Evolutionary conservation across 371 early-diverging fungal genomes (phyloP), one percentile per base, ranked within the genome.

Genomic region (Mortierella sp.): DNA sequence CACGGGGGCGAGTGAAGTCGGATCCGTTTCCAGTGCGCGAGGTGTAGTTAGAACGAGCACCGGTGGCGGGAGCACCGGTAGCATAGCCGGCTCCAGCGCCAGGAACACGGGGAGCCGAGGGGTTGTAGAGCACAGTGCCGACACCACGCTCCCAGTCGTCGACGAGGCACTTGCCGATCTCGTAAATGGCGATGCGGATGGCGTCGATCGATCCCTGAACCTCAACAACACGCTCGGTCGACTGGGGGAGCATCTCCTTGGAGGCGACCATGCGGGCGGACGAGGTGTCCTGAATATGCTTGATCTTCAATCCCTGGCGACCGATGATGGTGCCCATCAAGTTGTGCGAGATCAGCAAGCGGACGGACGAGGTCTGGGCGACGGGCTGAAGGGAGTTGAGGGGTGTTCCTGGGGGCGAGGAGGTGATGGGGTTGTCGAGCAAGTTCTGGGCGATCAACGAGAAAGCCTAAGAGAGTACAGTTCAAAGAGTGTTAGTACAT

Each of bases 311-410:
- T 31, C 95, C 95, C 79, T 91, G 92, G 49, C 92, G 90, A 50
- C 94, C 95, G 79, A 95, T 95, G 55, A 95, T 87, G 17, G 93
- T 90, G 30, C 95, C 95, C 92, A 94, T 93, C 53, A 93, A 79
- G 69, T 90, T 90, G 75, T 94, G 93, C 37, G 94, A 89, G 64
- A 95, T 89, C 67, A 95, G 82, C 39, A 95, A 78, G 50, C 94
- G 93, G 54, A 95, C 79, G 17, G 88, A 79, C 9, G 86, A 69
- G 41, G 66, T 66, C 56, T 83, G 79, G 15, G 47, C 62, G 49
- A 50, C 72, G 47, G 73, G 79, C 30, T 47, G 58, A 23, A 79
- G 51, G 24, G 78, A 60, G 48, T 79, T 81, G 69, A 81, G 80
- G 56, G 86, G 81, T 28, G 83, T 81, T 26, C 78, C 61, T 46